Percentiles rank a stretch among this genome's conserved stretches.
Evolutionary conservation across 805 yeast species (phyloP).

Genomic region (Ogataea saltuana): DNA sequence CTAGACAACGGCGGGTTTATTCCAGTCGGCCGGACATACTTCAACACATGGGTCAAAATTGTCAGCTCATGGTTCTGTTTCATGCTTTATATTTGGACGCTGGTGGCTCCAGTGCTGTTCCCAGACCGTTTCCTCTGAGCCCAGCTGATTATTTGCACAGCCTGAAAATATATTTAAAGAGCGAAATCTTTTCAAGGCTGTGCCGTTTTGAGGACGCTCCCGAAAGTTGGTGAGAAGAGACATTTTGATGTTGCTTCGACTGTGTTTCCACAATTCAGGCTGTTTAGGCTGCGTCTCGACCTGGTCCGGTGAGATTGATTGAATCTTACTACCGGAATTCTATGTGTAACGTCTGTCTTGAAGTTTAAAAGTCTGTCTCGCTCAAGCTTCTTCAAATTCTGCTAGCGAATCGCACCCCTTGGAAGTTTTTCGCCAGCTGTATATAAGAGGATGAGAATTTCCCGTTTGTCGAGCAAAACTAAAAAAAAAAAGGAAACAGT

Average conservation of each 20-base stretch:
- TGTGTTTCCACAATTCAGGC: too few species aligned
- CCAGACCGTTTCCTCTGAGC: slow-evolving; percentile 72
- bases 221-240: too few species aligned
- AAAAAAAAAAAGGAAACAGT: not conserved
- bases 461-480: slow-evolving; percentile 4
- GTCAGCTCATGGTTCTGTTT: slow-evolving; percentile 92
- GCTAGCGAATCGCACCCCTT: not conserved
- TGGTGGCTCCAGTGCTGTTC: slow-evolving; percentile 84
- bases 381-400: too few species aligned
- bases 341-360: too few species aligned
- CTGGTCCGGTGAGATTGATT: too few species aligned
- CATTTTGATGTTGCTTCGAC: too few species aligned
- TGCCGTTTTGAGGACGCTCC: too few species aligned
- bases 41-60: slow-evolving; percentile 92
- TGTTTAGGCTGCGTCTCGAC: too few species aligned
- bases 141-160: not conserved
- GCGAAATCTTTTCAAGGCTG: too few species aligned
- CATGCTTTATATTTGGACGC: slow-evolving; percentile 82
- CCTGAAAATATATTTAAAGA: not conserved
- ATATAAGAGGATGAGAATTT: slow-evolving; percentile 8
- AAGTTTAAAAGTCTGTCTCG: too few species aligned
- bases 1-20: slow-evolving; percentile 85
- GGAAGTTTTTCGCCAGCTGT: not conserved
- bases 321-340: too few species aligned
- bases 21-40: slow-evolving; percentile 96